These are phyloP conservation scores for Tephrocybe sp. DNA, from an alignment of 768 basidiomycete species.

Conservation along the genomic window DNA sequence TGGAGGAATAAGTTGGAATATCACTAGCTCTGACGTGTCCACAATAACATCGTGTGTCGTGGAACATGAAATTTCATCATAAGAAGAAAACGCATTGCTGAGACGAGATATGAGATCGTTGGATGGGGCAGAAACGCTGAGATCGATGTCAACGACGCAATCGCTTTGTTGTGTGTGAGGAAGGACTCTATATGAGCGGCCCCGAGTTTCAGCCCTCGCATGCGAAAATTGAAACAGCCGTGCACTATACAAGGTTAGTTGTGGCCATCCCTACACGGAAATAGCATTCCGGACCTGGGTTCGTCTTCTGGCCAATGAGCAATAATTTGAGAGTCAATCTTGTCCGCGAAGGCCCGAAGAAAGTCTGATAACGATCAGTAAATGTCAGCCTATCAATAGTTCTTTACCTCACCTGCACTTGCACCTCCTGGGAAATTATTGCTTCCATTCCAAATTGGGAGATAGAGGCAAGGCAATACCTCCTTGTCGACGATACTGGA, in stretches of 20 bases:
- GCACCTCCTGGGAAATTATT: constrained; percentile 18
- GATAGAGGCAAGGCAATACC: constrained; percentile 43
- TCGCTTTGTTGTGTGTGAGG: constrained; percentile 28
- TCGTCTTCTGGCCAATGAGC: constrained; percentile 33
- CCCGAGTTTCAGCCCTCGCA: constrained; percentile 38
- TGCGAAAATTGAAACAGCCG: constrained; percentile 58
- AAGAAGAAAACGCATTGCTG: constrained; percentile 35
- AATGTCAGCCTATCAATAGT: neutral
- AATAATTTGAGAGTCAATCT: constrained; percentile 44
- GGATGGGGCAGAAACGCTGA: constrained; percentile 35
- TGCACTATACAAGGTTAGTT: constrained; percentile 17
- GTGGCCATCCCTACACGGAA: neutral
- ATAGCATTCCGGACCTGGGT: constrained; percentile 26
- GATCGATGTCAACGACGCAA: constrained; percentile 51
- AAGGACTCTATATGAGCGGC: constrained; percentile 18
- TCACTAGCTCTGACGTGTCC: constrained; percentile 59
- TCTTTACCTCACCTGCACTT: constrained; percentile 15
- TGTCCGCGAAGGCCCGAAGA: constrained; percentile 36
- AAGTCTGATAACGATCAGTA: constrained; percentile 38
- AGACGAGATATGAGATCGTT: constrained; percentile 62
- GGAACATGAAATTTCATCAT: constrained; percentile 21
- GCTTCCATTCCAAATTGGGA: constrained; percentile 33
- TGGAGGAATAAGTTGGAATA: constrained; percentile 42
- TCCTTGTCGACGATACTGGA: constrained; percentile 54
- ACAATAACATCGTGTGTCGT: constrained; percentile 56